Base-by-base conservation (phyloP, 495 filamentous ascomycete species). In the Xylaria venustula region DNA sequence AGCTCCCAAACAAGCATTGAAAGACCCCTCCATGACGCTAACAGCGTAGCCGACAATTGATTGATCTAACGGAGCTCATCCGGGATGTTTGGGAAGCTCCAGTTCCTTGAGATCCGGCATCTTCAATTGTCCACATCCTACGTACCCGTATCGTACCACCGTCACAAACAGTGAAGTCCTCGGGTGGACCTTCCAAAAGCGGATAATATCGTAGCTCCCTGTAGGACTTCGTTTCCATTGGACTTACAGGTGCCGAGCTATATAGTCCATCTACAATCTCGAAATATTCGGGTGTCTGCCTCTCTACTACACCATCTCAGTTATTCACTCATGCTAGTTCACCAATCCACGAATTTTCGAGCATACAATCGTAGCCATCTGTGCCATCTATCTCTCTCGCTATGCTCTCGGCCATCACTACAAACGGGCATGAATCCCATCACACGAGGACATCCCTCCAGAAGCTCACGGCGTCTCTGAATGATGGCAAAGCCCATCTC, bases 401-500 rank as follows among this genome's bases (percentile, higher is more conserved):
- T 9, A 77, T 76, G 73, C 59, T 78, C 47, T 66, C 70, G 50
- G 58, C 64, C 54, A 64, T 77, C 55, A 63, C n/a, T n/a, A n/a
- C 66, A 59, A n/a, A 51, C 28, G 49, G 64, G n/a, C 71, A 75
- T 62, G 74, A 77, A 66, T 47, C 51, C 8, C 73, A 75, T 56
- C 67, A 63, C 53, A 44, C 66, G 48, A 61, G 25, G 37, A 55
- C 20, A 37, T 55, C 53, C n/a, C 58, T 77, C 28, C 61, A 65
- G 9, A 61, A 67, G 26, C 64, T 81, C 6, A 70, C 71, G 0
- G 60, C 67, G 20, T 64, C 77, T 5, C 68, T 73, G 7, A 45
- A 80, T 20, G 90, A 94, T 66, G 74, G 77, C 32, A 92, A 90
- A 69, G 76, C 76, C 19, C 90, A 98, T 71, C 81, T 97, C 15